These are phyloP conservation scores for Lactuca saligna DNA, from an alignment of 129 eudicot species.

Conservation along the genomic window DNA sequence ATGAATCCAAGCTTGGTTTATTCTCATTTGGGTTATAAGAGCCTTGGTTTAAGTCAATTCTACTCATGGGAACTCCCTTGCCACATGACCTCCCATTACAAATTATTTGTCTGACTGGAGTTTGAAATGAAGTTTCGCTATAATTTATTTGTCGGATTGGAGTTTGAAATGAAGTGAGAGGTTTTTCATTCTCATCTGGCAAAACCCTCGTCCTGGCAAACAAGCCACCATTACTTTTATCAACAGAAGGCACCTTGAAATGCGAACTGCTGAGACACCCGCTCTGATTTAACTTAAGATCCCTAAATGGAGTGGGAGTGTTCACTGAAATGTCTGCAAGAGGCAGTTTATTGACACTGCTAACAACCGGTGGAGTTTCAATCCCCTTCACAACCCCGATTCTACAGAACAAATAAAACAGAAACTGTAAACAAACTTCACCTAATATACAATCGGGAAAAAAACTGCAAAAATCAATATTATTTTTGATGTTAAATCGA, in stretches of 20 bases:
- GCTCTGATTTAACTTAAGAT: constrained; percentile 22
- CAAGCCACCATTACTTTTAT: constrained; percentile 8
- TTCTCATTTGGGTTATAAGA: neutral
- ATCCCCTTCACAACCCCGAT: constrained; percentile 3
- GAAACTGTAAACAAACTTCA: constrained; percentile 14
- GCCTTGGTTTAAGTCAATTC: constrained; percentile 14
- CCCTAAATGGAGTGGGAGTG: constrained; percentile 25
- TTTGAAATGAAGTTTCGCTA: constrained; percentile 19
- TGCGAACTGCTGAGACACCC: constrained; percentile 15
- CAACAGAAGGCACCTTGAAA: constrained; percentile 1
- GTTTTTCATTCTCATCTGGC: constrained; percentile 16
- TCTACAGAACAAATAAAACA: constrained; percentile 31
- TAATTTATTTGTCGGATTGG: constrained; percentile 28
- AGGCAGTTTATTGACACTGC: constrained; percentile 47
- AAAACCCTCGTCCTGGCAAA: neutral
- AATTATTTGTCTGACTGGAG: constrained; percentile 27
- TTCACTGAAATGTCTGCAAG: constrained; percentile 54
- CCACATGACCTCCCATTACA: constrained; percentile 23
- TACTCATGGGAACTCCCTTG: neutral
- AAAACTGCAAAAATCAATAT: neutral
- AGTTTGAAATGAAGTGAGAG: constrained; percentile 21
- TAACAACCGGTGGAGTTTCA: constrained; percentile 20
- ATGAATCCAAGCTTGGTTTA: constrained; percentile 24
- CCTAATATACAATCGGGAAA: neutral
- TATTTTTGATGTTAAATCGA: neutral